Percentiles rank a stretch among this genome's conserved stretches.
phyloP scores from a whole-genome alignment of 495 filamentous ascomycete species.

The Chaetomium tenue region DNA sequence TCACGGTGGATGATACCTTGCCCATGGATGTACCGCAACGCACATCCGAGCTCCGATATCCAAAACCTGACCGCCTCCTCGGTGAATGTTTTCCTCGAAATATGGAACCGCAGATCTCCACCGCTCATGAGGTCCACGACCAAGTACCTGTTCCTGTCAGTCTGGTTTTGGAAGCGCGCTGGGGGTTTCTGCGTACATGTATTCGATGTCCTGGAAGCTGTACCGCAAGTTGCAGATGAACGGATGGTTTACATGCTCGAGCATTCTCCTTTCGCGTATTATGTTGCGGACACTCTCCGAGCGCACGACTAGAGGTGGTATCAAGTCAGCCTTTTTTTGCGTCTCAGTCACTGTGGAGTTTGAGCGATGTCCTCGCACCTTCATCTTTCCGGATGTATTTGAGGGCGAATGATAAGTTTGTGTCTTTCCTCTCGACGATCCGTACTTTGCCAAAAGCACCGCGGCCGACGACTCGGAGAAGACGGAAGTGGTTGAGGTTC shows the following conservation, averaged over 20 bases:
- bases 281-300: constrained; percentile 98
- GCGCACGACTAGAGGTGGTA: constrained; percentile 68
- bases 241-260: constrained; percentile 94
- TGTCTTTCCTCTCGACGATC: constrained; percentile 97
- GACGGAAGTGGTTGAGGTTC: constrained; percentile 95
- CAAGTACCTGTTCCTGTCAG: constrained; percentile 68
- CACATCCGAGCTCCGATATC: constrained; percentile 92
- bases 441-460: constrained; percentile 98
- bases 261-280: constrained; percentile 93
- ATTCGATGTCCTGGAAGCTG: constrained; percentile 98
- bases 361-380: constrained; percentile 57
- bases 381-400: constrained; percentile 99
- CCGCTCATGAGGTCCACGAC: constrained; percentile 99
- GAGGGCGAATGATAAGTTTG: constrained; percentile 82
- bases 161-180: not conserved
- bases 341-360: not conserved
- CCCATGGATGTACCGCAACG: constrained; percentile 83
- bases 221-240: constrained; percentile 98
- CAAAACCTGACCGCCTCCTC: constrained; percentile 96
- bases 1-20: constrained; percentile 95
- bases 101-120: constrained; percentile 95
- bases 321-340: constrained; percentile 14
- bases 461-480: constrained; percentile 92
- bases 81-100: constrained; percentile 95
- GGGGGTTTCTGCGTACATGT: constrained; percentile 66